Evolutionary conservation across 257 asterid genomes (phyloP), one percentile per base, ranked within the genome.

Genomic region (Cinchona pubescens): DNA sequence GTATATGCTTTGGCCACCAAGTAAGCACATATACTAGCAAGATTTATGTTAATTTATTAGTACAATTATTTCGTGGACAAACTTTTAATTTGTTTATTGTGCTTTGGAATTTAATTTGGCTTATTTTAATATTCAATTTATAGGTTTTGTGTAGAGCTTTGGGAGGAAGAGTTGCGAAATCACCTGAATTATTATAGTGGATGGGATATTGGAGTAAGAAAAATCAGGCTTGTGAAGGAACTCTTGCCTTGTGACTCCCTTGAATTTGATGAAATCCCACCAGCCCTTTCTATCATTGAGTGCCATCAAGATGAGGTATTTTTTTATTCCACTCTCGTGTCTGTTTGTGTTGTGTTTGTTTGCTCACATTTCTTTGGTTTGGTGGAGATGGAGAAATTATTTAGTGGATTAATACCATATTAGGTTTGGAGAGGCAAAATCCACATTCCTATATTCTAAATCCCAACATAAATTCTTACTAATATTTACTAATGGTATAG

Each of bases 291-390:
- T 1, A 78, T 92, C 49, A 87, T 92, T 58, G 79, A 92, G 81
- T 88, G 92, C 73, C 97, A 92, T 69, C 92, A 88, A 82, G 97
- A 92, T 69, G 95, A 92, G 94, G 97, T 89, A 75, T 40, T n/a
- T 56, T 4, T 37, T 7, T 65, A 9, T 60, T 0, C 11, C 32
- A 11, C 1, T 32, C 0, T 30, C 19, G 23, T 21, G 1, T 63
- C 0, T 34, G 13, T 63, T 6, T 63, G 35, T 61, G 30, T 29
- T 27, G 38, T 9, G 21, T 5, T 25, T 4, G 9, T 53, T 53
- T 0, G 18, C 21, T 48, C 55, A 48, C 55, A 12, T 48, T 48
- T 48, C 53, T 40, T 40, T 40, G 7, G 5, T 40, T 40, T 2
- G 45, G 45, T 40, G 45, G 7, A 10, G 7, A 40, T 40, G 45